phyloP scores from a whole-genome alignment of 2,329 filamentous ascomycete species.

The Microdochium bolleyi region DNA sequence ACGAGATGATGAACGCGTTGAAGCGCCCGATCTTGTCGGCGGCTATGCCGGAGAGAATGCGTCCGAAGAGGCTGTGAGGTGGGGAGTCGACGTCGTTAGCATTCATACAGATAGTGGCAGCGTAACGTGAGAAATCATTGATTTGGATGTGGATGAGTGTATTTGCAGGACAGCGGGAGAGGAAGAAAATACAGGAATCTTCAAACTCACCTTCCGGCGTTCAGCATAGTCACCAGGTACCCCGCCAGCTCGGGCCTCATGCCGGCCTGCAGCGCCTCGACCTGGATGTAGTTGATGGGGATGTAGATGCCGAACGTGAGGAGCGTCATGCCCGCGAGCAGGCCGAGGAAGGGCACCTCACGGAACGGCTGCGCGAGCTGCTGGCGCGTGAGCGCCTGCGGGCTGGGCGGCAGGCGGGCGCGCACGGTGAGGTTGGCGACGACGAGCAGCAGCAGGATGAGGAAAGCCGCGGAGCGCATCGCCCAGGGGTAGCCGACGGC shows the following conservation, averaged over 20 bases:
- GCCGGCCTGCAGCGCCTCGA: constrained; percentile 19
- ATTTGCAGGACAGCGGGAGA: too few relatives aligned
- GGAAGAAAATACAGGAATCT: too few relatives aligned
- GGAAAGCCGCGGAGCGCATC: constrained; percentile 16
- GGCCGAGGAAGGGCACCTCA: constrained; percentile 22
- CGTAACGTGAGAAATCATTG: too few relatives aligned
- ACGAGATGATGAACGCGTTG: not conserved
- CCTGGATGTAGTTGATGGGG: constrained; percentile 25
- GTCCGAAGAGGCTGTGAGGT: constrained; percentile 2
- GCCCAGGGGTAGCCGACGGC: constrained; percentile 18
- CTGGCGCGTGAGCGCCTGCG: constrained; percentile 6
- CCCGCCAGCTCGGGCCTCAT: constrained; percentile 18
- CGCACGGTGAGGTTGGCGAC: constrained; percentile 23
- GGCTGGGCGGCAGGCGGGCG: constrained; percentile 14
- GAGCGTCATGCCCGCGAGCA: constrained; percentile 22
- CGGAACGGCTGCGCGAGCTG: constrained; percentile 10
- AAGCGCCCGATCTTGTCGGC: constrained; percentile 4
- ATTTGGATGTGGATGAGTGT: too few relatives aligned
- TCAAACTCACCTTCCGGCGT: constrained; percentile 17
- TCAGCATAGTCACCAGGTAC: constrained; percentile 29
- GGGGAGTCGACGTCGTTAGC: not conserved
- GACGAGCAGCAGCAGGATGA: constrained; percentile 15
- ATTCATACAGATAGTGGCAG: not conserved
- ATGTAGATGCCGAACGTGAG: constrained; percentile 27
- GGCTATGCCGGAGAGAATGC: constrained; percentile 3